Evolutionary conservation across 176 grass and related monocot species (phyloP), one percentile per base, ranked within the genome.

Genomic region (Musa beccarii): DNA sequence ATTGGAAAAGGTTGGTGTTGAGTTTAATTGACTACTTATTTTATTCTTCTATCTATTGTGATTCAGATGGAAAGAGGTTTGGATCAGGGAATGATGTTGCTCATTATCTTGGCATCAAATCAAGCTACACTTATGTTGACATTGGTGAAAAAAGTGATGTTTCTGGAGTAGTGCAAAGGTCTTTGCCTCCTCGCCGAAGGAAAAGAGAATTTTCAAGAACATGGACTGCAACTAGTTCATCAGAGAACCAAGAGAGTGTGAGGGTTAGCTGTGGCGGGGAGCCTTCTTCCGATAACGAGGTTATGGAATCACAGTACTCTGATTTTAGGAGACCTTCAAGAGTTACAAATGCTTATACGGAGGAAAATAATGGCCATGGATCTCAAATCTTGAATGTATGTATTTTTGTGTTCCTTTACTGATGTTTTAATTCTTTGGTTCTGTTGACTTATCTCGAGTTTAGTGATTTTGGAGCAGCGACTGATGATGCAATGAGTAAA

Each of bases 161-260:
- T 85, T 91, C 78, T 59, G 69, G 78, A 17, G 17, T 77, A 77
- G 67, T 59, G 43, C 86, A 84, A 52, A 92, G 85, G 59, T 56
- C 82, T 54, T 71, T 64, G 72, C 73, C 72, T 77, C 50, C 76
- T 78, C 76, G 83, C 67, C 79, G 82, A 80, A 89, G 69, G 77
- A 93, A 80, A 93, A 94, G 84, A 82, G 82, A 91, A 82, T 52
- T 80, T 85, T 64, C 84, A 68, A 89, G 88, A 81, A 79, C 80
- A 78, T 87, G 83, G 71, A 53, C 81, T 73, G 15, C 82, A 66
- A 77, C 88, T 79, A 91, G 80, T 72, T 85, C 85, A 72, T 22
- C 80, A 71, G 90, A 91, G 78, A 86, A 77, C 73, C 86, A 94
- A 61, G 90, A 92, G 54, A 76, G 83, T 61, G 74, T 71, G 79